Evolutionary conservation across 2,329 filamentous ascomycete species (phyloP), one percentile per base, ranked within the genome.

Genomic region (Orbilia quercus): DNA sequence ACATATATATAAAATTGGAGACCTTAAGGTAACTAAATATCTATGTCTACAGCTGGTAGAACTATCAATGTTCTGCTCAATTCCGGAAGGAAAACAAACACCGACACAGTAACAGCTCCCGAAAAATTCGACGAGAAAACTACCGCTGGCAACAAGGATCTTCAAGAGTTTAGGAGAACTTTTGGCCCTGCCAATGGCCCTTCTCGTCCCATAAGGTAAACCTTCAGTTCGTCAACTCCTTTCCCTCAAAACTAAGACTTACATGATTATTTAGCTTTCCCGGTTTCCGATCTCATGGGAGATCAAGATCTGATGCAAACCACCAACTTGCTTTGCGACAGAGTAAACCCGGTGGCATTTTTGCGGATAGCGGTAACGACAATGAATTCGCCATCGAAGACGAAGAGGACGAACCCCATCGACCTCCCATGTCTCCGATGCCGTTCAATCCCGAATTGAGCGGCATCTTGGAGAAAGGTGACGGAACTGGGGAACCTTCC

Each of bases 331-430:
- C 69, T 5, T n/a, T 73, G 45, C 62, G 60, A 9, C 69, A 73
- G 62, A 75, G 25, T 59, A 75, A 53, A 14, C 78, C 58, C 38
- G 76, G 58, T 55, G 77, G 70, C 20, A 54, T 48, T 62, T 66
- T 73, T 47, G n/a, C 60, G 25, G 80, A 75, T 47, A 67, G 63
- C 50, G 76, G 28, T 67, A 63, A 60, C 44, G 66, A 63, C 11
- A 69, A 58, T 58, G 67, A 73, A 4, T 75, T 38, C 14, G 59
- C 59, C 36, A 65, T 70, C 9, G 66, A 70, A 31, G 66, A 75
- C 22, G 73, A 75, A 7, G 65, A 72, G 3, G 67, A 75, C 2
- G 28, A 63, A 2, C 7, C 23, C 11, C 64, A 48, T n/a, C 28
- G 16, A 5, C 62, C 66, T 12, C 60, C 67, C 1, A 23, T 66